A percentile compares a stretch with the other conserved stretches of the same genome.
These are phyloP conservation scores for Collybia sordida DNA, from an alignment of 768 basidiomycete genomes.

Conservation along the genomic window DNA sequence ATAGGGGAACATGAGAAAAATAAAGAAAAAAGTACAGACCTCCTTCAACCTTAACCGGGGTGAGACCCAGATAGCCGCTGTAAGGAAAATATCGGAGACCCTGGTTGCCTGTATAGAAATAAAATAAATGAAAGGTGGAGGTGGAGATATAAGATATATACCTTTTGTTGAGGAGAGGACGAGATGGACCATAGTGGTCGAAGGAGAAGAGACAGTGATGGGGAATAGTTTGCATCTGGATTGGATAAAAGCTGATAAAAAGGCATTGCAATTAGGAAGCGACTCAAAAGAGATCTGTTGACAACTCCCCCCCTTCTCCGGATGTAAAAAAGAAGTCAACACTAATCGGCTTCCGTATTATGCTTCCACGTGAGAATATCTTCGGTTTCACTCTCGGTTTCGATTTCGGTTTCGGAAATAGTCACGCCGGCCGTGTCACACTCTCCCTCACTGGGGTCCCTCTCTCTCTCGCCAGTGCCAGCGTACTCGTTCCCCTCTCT, in stretches of 20 bases:
- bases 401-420: background rate
- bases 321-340: slow-evolving; percentile 19
- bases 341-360: slow-evolving; percentile 12
- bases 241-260: slow-evolving; percentile 25
- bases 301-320: slow-evolving; percentile 31
- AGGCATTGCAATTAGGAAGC: slow-evolving; percentile 36
- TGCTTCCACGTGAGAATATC: slow-evolving; percentile 31
- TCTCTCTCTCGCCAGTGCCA: no score
- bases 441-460: background rate
- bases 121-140: slow-evolving; percentile 8
- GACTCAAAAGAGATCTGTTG: slow-evolving; percentile 34
- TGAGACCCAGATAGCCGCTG: slow-evolving; percentile 78
- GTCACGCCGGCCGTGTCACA: slow-evolving; percentile 8
- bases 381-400: slow-evolving; percentile 21
- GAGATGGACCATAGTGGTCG: slow-evolving; percentile 63
- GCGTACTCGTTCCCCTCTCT: slow-evolving; percentile 13
- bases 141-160: slow-evolving; percentile 13
- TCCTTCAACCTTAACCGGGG: slow-evolving; percentile 77
- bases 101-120: slow-evolving; percentile 49
- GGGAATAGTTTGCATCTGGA: slow-evolving; percentile 32
- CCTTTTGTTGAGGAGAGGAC: slow-evolving; percentile 64
- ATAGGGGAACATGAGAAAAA: slow-evolving; percentile 10
- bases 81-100: slow-evolving; percentile 72
- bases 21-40: slow-evolving; percentile 36
- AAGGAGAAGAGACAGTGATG: slow-evolving; percentile 24